These are phyloP conservation scores for Blastomyces silverae DNA, from an alignment of 2,329 filamentous ascomycete genomes.

Conservation along the genomic window DNA sequence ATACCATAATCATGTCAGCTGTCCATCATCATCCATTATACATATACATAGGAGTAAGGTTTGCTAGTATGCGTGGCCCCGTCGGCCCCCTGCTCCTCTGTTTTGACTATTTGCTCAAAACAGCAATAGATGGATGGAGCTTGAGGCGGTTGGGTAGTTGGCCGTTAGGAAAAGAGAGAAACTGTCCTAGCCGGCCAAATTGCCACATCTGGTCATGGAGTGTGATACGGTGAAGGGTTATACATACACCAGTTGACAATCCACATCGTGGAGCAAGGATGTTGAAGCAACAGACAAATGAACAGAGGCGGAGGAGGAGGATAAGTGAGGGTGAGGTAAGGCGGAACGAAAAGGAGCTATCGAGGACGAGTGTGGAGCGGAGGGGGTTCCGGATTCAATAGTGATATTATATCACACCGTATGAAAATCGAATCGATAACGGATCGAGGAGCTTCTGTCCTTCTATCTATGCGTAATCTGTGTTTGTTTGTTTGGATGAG, in stretches of 20 bases:
- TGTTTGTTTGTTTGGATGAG: background rate
- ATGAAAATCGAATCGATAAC: background rate
- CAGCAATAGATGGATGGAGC: too few species aligned
- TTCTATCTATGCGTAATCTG: too few species aligned
- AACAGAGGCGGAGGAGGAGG: background rate
- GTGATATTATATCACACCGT: too few species aligned
- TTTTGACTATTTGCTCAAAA: background rate
- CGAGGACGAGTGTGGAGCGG: too few species aligned
- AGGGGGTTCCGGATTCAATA: background rate
- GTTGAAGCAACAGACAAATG: background rate
- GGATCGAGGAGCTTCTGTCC: background rate
- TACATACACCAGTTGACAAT: conserved; percentile 87
- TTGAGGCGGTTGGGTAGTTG: background rate
- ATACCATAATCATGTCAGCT: background rate
- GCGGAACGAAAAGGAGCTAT: too few species aligned
- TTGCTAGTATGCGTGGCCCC: too few species aligned
- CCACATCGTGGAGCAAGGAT: conserved; percentile 60
- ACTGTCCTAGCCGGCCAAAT: background rate
- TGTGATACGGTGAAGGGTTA: conserved; percentile 14
- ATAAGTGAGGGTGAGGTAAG: background rate
- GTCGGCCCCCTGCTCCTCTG: background rate
- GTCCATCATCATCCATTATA: background rate
- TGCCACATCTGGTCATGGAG: background rate
- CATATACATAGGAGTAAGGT: background rate
- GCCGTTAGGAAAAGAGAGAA: background rate